A percentile compares a stretch with the other conserved stretches of the same genome.
phyloP scores from a whole-genome alignment of 805 yeast genomes.

The Hanseniaspora hatyaiensis region DNA sequence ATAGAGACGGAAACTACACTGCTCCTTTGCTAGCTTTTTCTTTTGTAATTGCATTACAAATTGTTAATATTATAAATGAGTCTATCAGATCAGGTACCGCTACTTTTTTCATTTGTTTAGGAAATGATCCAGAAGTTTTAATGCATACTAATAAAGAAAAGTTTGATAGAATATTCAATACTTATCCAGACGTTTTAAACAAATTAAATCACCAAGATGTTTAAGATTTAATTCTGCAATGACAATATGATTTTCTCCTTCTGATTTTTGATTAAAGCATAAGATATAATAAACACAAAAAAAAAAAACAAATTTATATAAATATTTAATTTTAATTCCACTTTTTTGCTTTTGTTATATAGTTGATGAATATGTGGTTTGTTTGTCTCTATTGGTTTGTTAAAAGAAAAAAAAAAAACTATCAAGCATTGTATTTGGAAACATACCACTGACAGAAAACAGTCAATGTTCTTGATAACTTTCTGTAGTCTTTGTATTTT shows the following conservation, averaged over 20 bases:
- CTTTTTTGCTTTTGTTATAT: no score
- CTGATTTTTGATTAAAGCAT: no score
- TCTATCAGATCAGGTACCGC: conserved; percentile 73
- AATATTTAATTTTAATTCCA: background rate
- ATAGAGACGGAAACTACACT: conserved; percentile 45
- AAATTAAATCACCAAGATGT: conserved; percentile 34
- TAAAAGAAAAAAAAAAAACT: background rate
- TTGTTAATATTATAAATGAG: conserved; percentile 58
- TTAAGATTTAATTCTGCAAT: no score
- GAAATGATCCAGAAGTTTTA: conserved; percentile 75
- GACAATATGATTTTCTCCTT: no score
- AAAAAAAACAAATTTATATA: background rate
- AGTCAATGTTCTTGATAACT: conserved; percentile 57
- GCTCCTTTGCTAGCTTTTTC: conserved; percentile 68
- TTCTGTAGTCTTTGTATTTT: conserved; percentile 56
- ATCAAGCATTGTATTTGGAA: conserved; percentile 39
- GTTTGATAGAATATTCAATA: conserved; percentile 50
- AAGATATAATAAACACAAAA: no score
- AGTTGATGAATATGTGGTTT: background rate
- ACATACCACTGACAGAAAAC: conserved; percentile 78
- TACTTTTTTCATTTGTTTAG: conserved; percentile 72
- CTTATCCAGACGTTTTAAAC: conserved; percentile 58
- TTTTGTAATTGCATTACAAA: conserved; percentile 62
- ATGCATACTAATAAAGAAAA: conserved; percentile 57
- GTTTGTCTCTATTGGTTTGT: background rate